Evolutionary conservation across 202 grass and related monocot genomes (phyloP), one percentile per base, ranked within the genome.

Genomic region (Elaeis oleifera): DNA sequence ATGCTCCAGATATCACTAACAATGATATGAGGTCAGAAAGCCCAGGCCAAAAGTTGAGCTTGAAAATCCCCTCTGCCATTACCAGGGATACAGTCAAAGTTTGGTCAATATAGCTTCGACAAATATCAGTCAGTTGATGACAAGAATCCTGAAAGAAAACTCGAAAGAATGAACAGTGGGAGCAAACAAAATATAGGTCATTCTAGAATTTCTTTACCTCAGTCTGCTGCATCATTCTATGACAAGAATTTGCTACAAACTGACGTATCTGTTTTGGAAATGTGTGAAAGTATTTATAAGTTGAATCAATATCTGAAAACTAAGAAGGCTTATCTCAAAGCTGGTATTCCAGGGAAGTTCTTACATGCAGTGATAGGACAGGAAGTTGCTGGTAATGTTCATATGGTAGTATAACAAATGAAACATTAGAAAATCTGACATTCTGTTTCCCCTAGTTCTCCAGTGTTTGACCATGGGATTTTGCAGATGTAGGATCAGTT

Each of bases 401-500:
- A 44, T 44, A 44, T 44, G 36, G 36, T 44, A 44, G 36, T 44
- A 13, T 44, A 44, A 44, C 5, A 44, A 11, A 13, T 44, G 36
- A 44, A 44, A 44, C 36, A 44, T 44, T 44, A 13, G 2, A 44
- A 13, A 44, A 44, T 13, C 6, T 44, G 1, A 44, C 36, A 44
- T 44, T 7, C 9, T 44, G 9, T 44, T 44, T 44, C 36, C 9
- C 36, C 9, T 44, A 13, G 2, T 13, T 44, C 36, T 50, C 54
- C 26, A 19, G 17, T 32, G 51, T 56, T 58, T 69, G 54, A 58
- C 51, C 0, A 11, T 69, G 8, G 36, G 36, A 13, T 13, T 44
- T 44, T 17, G 11, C 21, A 71, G 68, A 71, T 60, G 48, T 71
- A 49, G 68, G 68, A 71, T 71, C 56, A 5, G 56, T 71, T 22